Percentiles rank a stretch among this genome's conserved stretches.
These are phyloP conservation scores for Rhynchospora tenuis DNA, from an alignment of 176 grass and related monocot genomes.

Conservation along the genomic window DNA sequence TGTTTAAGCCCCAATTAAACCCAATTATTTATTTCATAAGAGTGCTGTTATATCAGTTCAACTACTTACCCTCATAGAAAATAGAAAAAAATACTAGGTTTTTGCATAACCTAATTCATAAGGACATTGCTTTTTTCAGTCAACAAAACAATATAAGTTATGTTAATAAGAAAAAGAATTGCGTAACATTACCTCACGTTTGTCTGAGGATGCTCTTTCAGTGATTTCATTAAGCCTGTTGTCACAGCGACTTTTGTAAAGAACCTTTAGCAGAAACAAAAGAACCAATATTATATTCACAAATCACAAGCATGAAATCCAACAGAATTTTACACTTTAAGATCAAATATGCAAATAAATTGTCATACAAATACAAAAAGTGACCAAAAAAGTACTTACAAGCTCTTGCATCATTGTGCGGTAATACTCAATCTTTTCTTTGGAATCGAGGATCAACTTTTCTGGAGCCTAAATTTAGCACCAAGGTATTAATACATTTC, in stretches of 20 bases:
- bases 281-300: slow-evolving; percentile 17
- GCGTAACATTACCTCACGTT: slow-evolving; percentile 57
- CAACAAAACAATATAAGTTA: slow-evolving; percentile 15
- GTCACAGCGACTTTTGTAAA: slow-evolving; percentile 97
- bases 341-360: slow-evolving; percentile 11
- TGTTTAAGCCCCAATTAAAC: neutral
- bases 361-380: slow-evolving; percentile 24
- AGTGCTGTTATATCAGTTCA: neutral
- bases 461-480: slow-evolving; percentile 52
- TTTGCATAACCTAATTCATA: neutral
- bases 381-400: slow-evolving; percentile 46
- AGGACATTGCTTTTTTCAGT: slow-evolving; percentile 8
- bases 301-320: neutral
- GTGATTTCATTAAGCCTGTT: slow-evolving; percentile 99
- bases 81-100: neutral
- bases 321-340: neutral
- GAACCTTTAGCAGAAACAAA: slow-evolving; percentile 49
- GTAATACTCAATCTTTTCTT: slow-evolving; percentile 89
- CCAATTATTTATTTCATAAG: neutral
- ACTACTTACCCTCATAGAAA: neutral
- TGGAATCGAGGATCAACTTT: slow-evolving; percentile 89
- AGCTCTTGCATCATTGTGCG: slow-evolving; percentile 98
- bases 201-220: slow-evolving; percentile 93
- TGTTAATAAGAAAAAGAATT: slow-evolving; percentile 3
- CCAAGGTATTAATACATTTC: neutral